Evolutionary conservation across 371 early-diverging fungal genomes (phyloP).

Genomic region (Racocetra persica): DNA sequence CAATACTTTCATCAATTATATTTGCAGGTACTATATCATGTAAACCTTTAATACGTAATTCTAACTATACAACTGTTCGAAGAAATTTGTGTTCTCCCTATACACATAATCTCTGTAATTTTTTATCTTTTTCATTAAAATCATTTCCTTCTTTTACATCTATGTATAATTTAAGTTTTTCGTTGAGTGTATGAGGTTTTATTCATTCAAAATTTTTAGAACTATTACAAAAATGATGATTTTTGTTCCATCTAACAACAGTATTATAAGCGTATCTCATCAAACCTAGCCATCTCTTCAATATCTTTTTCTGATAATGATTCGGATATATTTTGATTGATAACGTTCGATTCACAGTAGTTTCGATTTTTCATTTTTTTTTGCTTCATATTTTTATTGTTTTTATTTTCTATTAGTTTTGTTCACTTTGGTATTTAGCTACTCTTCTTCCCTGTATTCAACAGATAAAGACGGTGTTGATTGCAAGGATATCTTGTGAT

Average conservation of each 20-base stretch:
- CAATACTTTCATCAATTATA: conserved; percentile 26
- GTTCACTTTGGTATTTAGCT: conserved; percentile 16
- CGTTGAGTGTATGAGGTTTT: conserved; percentile 16
- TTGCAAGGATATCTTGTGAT: conserved; percentile 34
- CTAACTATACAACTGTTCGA: conserved; percentile 19
- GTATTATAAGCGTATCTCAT: conserved; percentile 5
- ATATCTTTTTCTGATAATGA: background rate
- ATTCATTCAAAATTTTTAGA: conserved; percentile 11
- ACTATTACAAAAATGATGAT: conserved; percentile 26
- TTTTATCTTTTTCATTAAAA: conserved; percentile 19
- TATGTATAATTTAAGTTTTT: conserved; percentile 32
- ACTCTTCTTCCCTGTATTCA: conserved; percentile 31
- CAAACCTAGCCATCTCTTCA: background rate
- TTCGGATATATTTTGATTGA: conserved; percentile 2
- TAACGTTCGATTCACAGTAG: background rate
- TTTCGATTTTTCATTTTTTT: conserved; percentile 11
- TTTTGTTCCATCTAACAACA: conserved; percentile 28
- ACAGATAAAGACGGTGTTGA: conserved; percentile 32
- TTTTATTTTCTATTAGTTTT: background rate
- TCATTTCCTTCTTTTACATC: conserved; percentile 30
- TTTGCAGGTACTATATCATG: conserved; percentile 14
- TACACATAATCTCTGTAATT: conserved; percentile 32
- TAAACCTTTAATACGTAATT: conserved; percentile 24
- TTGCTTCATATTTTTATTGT: conserved; percentile 3
- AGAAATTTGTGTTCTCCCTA: background rate